Evolutionary conservation across 345 rosid genomes (phyloP).

Genomic region (Eucalyptus cloeziana): DNA sequence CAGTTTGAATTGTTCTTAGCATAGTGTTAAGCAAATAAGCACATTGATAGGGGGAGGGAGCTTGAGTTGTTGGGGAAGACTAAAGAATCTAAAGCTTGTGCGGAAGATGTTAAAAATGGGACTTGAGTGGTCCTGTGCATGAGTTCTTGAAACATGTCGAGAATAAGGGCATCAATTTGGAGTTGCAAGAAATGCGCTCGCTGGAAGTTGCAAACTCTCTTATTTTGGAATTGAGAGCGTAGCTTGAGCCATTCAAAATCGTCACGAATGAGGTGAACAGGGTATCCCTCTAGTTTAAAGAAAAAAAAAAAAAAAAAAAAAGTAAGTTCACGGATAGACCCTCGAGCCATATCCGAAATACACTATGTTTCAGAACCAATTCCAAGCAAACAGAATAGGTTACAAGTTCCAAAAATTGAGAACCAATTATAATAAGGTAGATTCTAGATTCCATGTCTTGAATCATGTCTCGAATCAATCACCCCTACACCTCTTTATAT

Average conservation of each 20-base stretch:
- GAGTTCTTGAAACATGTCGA: conserved; percentile 26
- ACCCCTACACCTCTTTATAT: background rate
- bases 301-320: fast-evolving
- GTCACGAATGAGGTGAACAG: background rate
- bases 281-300: background rate
- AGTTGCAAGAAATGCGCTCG: conserved; percentile 44
- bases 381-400: too few relatives aligned
- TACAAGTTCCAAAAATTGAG: too few relatives aligned
- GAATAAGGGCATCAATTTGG: conserved; percentile 22
- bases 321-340: too few relatives aligned
- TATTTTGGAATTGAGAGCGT: conserved; percentile 47
- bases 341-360: fast-evolving
- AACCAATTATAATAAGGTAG: too few relatives aligned
- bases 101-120: conserved; percentile 4
- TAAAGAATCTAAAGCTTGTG: conserved; percentile 10
- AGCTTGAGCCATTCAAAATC: conserved; percentile 58
- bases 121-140: conserved; percentile 3
- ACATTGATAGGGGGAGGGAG: conserved; percentile 44
- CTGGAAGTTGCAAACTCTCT: conserved; percentile 49
- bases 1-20: background rate
- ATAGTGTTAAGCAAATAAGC: background rate
- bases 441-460: too few relatives aligned
- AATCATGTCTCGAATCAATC: background rate
- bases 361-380: too few relatives aligned
- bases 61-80: conserved; percentile 31